A percentile compares a stretch with the other conserved stretches of the same genome.
Conservation (phyloP, 2,329 filamentous ascomycete genomes). For the Claviceps lovelessii region DNA sequence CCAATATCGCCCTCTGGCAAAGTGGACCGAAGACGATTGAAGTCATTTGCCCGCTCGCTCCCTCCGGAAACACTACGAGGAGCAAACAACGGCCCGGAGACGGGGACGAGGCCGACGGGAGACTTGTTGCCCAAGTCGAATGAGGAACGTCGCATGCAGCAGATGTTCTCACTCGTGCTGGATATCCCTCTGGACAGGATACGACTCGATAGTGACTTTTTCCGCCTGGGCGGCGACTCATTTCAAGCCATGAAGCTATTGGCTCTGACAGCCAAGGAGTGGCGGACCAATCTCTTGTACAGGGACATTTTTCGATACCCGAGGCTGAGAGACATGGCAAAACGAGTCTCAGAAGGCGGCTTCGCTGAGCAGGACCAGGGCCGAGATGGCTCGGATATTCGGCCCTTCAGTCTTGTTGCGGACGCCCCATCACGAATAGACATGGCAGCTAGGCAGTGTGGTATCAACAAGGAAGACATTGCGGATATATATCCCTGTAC, state of each 20-base stretch:
- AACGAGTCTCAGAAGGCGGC: not conserved
- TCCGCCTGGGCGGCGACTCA: slow-evolving; percentile 30
- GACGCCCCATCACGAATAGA: not conserved
- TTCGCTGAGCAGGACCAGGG: not conserved
- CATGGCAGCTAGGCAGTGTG: not conserved
- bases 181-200: slow-evolving; percentile 14
- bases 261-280: not conserved
- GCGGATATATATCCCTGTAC: slow-evolving; percentile 1
- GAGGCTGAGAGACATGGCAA: slow-evolving; percentile 2
- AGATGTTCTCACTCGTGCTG: slow-evolving; percentile 6
- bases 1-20: not conserved
- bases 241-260: slow-evolving; percentile 30
- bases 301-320: slow-evolving; percentile 3
- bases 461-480: not conserved
- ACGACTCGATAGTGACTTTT: slow-evolving; percentile 22
- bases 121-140: not conserved
- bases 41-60: not conserved
- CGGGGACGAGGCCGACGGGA: not conserved
- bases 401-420: not conserved
- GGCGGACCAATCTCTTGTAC: not conserved
- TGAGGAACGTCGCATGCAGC: not conserved
- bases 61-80: not conserved
- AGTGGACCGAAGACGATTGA: not conserved
- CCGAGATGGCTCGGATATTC: not conserved
- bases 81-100: not conserved